Base-by-base conservation (phyloP, 148 eudicot genomes). In the Amaranthus palmeri region DNA sequence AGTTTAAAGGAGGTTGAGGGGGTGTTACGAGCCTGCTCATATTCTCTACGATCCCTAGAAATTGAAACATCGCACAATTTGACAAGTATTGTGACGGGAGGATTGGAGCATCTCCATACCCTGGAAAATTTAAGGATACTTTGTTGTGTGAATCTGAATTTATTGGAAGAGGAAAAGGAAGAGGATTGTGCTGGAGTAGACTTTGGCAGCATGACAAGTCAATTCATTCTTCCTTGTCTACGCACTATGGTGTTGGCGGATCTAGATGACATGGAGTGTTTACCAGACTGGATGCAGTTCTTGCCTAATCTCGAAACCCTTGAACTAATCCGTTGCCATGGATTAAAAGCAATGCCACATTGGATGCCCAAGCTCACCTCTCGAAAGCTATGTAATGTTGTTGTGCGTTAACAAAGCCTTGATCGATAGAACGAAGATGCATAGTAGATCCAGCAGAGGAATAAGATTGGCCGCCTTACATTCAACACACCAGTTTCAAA, bases 291-390 rank as follows among this genome's bases (percentile, higher is more conserved):
- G 14, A 40, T 75, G 10, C 72, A 67, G 40, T 15, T 46, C 60
- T 54, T 59, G 17, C 11, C 72, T 42, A 5, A 49, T 44, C 78
- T 75, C 17, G 56, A 45, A 50, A 7, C 57, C 50, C 56, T 75
- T 11, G 12, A n/a, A 18, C 48, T 68, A 15, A 1, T 3, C 0
- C 0, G 8, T 40, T 50, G 67, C 7, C 8, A 8, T 18, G 44
- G 7, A 0, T 5, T 75, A 17, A 25, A 47, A 8, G 11, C 67
- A 2, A 3, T 67, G n/a, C 78, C 78, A 13, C 45, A 68, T 7
- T 75, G 72, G 78, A 75, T 67, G 49, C 61, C 50, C 40, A 13
- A 55, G 7, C 51, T 69, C 50, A 12, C 25, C 45, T 69, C 72
- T 40, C 61, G 54, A 3, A 14, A 0, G 8, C 4, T 5, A 14